phyloP scores from a whole-genome alignment of 805 yeast genomes.

The Ascoidea rubescens region DNA sequence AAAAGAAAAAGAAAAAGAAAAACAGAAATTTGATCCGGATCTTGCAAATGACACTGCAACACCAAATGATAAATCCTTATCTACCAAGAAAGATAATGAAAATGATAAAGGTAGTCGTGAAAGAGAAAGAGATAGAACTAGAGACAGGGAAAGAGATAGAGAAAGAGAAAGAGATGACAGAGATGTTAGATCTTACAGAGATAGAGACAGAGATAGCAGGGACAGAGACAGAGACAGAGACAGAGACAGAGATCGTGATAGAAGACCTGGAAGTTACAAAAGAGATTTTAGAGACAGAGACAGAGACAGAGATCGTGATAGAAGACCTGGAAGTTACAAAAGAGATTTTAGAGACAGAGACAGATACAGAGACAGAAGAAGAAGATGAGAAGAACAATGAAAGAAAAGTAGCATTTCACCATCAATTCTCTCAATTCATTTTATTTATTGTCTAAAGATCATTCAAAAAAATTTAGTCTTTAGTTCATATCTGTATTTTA shows the following conservation, averaged over 20 bases:
- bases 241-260: not conserved
- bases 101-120: not conserved
- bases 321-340: conserved; percentile 2
- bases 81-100: conserved; percentile 4
- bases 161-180: not conserved
- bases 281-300: not conserved
- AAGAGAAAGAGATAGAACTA: not conserved
- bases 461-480: not conserved
- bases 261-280: not conserved
- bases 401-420: too few relatives aligned
- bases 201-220: not conserved
- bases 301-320: conserved; percentile 1
- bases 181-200: not conserved
- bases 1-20: not conserved
- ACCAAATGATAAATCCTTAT: not conserved
- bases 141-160: not conserved
- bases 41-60: too few relatives aligned
- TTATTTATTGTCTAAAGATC: too few relatives aligned
- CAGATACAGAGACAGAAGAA: too few relatives aligned
- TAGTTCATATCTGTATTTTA: too few relatives aligned
- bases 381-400: too few relatives aligned
- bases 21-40: too few relatives aligned
- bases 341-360: conserved; percentile 6
- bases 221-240: not conserved
- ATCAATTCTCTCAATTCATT: not conserved